phyloP scores from a whole-genome alignment of 768 basidiomycete species.

The Boletus sp. region DNA sequence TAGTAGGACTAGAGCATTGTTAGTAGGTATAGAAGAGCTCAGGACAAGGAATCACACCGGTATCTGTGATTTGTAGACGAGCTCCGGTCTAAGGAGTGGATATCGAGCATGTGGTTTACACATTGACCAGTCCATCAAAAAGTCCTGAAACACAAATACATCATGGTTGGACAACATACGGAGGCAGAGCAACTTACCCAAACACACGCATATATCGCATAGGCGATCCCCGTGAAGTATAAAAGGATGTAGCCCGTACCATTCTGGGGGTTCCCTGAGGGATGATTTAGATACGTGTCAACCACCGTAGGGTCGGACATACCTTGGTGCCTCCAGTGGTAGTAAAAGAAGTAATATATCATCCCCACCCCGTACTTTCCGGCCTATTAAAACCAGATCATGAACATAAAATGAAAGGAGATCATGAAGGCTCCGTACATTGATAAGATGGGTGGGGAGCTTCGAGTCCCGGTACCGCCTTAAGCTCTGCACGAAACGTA shows the following conservation, averaged over 20 bases:
- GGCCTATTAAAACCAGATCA: slow-evolving; percentile 45
- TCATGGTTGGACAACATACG: neutral
- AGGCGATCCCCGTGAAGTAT: slow-evolving; percentile 60
- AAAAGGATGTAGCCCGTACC: slow-evolving; percentile 63
- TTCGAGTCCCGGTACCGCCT: slow-evolving; percentile 82
- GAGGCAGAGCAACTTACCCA: slow-evolving; percentile 58
- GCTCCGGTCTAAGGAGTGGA: slow-evolving; percentile 65
- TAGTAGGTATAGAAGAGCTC: neutral
- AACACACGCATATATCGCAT: slow-evolving; percentile 65
- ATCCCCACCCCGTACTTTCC: slow-evolving; percentile 81
- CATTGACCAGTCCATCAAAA: slow-evolving; percentile 94
- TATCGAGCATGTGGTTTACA: slow-evolving; percentile 54
- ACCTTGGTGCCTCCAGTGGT: slow-evolving; percentile 73
- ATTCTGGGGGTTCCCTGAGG: slow-evolving; percentile 30
- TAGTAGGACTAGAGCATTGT: slow-evolving; percentile 62
- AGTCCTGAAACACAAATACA: slow-evolving; percentile 49
- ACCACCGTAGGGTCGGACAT: neutral
- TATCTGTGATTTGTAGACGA: slow-evolving; percentile 67
- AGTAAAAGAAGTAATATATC: slow-evolving; percentile 64
- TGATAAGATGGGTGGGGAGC: slow-evolving; percentile 77
- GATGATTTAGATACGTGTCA: neutral
- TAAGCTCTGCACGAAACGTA: slow-evolving; percentile 83
- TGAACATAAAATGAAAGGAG: neutral
- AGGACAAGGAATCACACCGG: slow-evolving; percentile 41
- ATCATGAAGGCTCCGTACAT: slow-evolving; percentile 44